Evolutionary conservation across 2,329 filamentous ascomycete genomes (phyloP).

Genomic region (Xylaria digitata): DNA sequence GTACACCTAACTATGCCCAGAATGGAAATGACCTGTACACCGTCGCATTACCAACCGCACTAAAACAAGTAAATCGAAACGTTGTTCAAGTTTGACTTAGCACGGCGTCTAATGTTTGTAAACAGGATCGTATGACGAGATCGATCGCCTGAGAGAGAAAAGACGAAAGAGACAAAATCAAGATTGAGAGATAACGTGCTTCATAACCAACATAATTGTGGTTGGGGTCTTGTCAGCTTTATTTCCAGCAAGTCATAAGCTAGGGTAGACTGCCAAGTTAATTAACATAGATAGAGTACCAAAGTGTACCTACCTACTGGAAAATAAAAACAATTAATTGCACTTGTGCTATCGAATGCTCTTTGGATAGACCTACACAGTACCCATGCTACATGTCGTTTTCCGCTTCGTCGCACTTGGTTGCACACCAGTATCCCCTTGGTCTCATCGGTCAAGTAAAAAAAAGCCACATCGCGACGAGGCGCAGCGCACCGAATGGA

Average conservation of each 20-base stretch:
- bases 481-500: neutral
- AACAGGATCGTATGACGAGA: slow-evolving; percentile 10
- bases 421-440: neutral
- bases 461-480: neutral
- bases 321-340: no score
- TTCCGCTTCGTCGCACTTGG: neutral
- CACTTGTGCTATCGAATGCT: no score
- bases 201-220: neutral
- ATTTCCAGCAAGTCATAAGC: neutral
- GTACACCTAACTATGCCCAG: neutral
- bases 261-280: neutral
- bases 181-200: neutral
- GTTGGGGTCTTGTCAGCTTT: neutral
- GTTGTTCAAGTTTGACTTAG: neutral
- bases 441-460: neutral
- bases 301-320: no score
- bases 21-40: neutral
- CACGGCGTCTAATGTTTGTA: neutral
- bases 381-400: neutral
- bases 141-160: slow-evolving; percentile 5
- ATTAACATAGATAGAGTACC: no score
- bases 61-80: slow-evolving; percentile 3
- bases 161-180: neutral
- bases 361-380: neutral
- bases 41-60: neutral